Conservation (phyloP, 2,329 filamentous ascomycete species). For the Tolypocladium inflatum region DNA sequence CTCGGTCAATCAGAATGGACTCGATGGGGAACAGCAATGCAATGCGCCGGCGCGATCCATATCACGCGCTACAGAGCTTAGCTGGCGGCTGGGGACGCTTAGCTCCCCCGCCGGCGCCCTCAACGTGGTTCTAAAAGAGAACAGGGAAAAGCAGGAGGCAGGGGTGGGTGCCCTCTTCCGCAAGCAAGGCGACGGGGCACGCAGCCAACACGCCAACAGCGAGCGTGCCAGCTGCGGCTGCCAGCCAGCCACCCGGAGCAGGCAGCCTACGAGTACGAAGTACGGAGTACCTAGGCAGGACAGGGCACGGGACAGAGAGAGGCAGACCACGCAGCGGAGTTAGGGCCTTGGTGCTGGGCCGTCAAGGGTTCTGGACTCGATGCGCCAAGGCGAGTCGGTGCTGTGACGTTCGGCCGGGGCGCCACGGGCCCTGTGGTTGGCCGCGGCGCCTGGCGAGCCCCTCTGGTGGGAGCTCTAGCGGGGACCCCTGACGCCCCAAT, state of each 20-base stretch:
- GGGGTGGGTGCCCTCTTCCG: not conserved
- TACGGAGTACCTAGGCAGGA: too few relatives aligned
- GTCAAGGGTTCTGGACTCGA: constrained; percentile 6
- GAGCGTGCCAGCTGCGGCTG: too few relatives aligned
- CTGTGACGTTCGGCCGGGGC: constrained; percentile 11
- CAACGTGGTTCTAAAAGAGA: not conserved
- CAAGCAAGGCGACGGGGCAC: not conserved
- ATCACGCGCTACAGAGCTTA: not conserved
- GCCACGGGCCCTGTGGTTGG: constrained; percentile 6
- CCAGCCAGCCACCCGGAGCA: not conserved
- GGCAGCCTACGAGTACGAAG: too few relatives aligned
- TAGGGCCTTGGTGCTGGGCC: not conserved
- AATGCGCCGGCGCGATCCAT: not conserved
- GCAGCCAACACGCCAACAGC: not conserved
- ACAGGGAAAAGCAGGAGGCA: not conserved
- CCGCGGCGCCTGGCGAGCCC: not conserved
- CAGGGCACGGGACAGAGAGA: too few relatives aligned
- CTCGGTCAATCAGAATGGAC: too few relatives aligned
- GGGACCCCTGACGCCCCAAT: constrained; percentile 9
- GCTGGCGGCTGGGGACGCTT: not conserved
- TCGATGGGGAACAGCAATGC: not conserved
- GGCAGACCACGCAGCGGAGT: not conserved
- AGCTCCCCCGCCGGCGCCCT: not conserved
- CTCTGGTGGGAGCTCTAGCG: constrained; percentile 2
- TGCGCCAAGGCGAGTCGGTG: constrained; percentile 7